phyloP scores from a whole-genome alignment of 2,329 filamentous ascomycete genomes.

The Diaporthe citriasiana region DNA sequence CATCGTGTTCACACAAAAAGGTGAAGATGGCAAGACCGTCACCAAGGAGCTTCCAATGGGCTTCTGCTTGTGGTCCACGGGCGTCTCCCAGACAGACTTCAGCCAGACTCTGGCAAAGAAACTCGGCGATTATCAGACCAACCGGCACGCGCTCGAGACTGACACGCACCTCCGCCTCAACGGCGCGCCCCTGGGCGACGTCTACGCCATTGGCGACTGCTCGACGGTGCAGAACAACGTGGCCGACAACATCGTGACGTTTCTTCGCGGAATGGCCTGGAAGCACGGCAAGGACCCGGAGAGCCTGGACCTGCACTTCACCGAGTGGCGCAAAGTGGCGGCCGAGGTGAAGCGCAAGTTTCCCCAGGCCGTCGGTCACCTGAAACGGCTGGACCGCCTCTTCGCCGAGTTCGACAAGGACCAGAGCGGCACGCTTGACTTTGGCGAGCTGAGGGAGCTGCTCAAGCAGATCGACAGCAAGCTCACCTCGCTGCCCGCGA shows the following conservation, averaged over 20 bases:
- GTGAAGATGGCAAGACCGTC: conserved; percentile 78
- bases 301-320: conserved; percentile 86
- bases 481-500: conserved; percentile 93
- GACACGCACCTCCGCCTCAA: conserved; percentile 92
- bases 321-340: conserved; percentile 89
- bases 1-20: conserved; percentile 90
- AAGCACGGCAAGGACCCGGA: conserved; percentile 92
- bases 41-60: conserved; percentile 95
- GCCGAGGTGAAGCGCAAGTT: conserved; percentile 88
- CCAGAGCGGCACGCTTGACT: conserved; percentile 92
- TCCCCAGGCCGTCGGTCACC: conserved; percentile 88
- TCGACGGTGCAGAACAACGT: conserved; percentile 98
- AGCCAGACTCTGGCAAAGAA: conserved; percentile 83
- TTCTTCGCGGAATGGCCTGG: conserved; percentile 90
- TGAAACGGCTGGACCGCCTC: conserved; percentile 90
- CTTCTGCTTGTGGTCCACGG: conserved; percentile 98
- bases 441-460: conserved; percentile 89
- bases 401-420: conserved; percentile 95
- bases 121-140: conserved; percentile 82
- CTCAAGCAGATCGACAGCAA: conserved; percentile 94
- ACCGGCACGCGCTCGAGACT: conserved; percentile 92
- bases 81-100: conserved; percentile 88
- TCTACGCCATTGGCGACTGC: conserved; percentile 97
- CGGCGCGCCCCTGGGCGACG: conserved; percentile 90
- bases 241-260: conserved; percentile 89